Evolutionary conservation across 2,329 filamentous ascomycete species (phyloP), one percentile per base, ranked within the genome.

Genomic region (Ceratocystis lukuohia): DNA sequence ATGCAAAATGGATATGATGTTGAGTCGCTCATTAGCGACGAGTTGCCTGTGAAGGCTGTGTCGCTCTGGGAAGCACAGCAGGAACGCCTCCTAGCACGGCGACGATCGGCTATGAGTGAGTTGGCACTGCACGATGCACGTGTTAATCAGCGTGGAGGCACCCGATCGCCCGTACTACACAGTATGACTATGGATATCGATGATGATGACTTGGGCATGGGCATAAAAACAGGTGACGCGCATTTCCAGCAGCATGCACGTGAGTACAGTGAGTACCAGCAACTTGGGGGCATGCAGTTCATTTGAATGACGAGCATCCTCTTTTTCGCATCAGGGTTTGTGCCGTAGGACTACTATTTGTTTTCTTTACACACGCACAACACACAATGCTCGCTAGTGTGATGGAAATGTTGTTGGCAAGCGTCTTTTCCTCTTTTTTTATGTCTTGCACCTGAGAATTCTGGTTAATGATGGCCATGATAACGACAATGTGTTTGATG

Each of bases 1-100:
- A 62, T 69, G 62, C 67, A 67, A n/a, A 63, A 45, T n/a, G 66
- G 66, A 33, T 59, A n/a, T 25, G 62, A 61, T 30, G 61, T 64
- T 20, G 48, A 62, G 22, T 33, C 61, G 3, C 64, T 65, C 48
- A 53, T 48, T 20, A 64, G 61, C 20, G 37, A 65, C 20, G 25
- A 64, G 12, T 30, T 63, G 25, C 61, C 61, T 3, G 64, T 64
- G n/a, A 64, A 64, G 61, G 65, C 61, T 5, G 50, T 64, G 10
- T 50, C 61, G 41, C 25, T 67, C 3, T 67, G 65, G 65, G 65
- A 67, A 57, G 48, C 65, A 17, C 64, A 65, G 33, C 37, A 63
- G 41, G 50, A 65, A 56, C 44, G 28, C 41, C 50, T 45, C 8
- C 44, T 59, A 28, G 20, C 28, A n/a, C 22, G 50, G 25, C 53